These are phyloP conservation scores for Lindgomyces ingoldianus DNA, from an alignment of 495 filamentous ascomycete species.

Conservation along the genomic window DNA sequence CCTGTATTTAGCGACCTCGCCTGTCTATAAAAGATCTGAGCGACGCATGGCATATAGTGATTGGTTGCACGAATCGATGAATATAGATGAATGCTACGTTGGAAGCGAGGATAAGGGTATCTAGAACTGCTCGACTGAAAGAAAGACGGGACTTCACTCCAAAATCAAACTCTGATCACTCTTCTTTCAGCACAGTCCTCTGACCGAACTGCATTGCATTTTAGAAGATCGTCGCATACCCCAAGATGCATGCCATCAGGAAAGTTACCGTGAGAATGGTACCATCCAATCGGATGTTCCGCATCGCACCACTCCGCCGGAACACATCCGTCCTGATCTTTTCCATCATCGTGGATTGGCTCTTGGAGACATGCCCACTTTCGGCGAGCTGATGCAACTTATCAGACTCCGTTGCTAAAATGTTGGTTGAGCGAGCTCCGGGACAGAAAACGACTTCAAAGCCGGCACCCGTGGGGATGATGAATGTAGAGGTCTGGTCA, in stretches of 20 bases:
- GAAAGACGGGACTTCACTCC: not conserved
- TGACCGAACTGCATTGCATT: not conserved
- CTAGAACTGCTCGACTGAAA: conserved; percentile 5
- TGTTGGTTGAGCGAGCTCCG: conserved; percentile 66
- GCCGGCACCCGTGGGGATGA: conserved; percentile 68
- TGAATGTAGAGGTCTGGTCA: conserved; percentile 72
- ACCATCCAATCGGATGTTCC: conserved; percentile 29
- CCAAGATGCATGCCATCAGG: not conserved
- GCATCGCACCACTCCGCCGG: conserved; percentile 25
- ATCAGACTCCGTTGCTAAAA: conserved; percentile 50
- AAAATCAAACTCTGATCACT: not conserved
- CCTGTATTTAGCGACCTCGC: not conserved
- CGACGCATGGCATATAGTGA: not conserved
- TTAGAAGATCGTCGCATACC: conserved; percentile 9
- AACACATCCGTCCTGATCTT: not conserved
- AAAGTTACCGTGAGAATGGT: conserved; percentile 22
- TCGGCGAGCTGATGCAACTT: conserved; percentile 30
- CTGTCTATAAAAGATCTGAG: not conserved
- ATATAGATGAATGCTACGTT: conserved; percentile 4
- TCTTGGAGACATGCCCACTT: conserved; percentile 25
- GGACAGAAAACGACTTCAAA: conserved; percentile 81
- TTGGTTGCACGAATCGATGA: not conserved
- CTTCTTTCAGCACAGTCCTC: not conserved
- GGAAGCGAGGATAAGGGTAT: conserved; percentile 3
- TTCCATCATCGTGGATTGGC: conserved; percentile 16